Percentiles rank a stretch among this genome's conserved stretches.
These are phyloP conservation scores for Thraustotheca clavata DNA, from an alignment of 352 stramenopile species.

Conservation along the genomic window DNA sequence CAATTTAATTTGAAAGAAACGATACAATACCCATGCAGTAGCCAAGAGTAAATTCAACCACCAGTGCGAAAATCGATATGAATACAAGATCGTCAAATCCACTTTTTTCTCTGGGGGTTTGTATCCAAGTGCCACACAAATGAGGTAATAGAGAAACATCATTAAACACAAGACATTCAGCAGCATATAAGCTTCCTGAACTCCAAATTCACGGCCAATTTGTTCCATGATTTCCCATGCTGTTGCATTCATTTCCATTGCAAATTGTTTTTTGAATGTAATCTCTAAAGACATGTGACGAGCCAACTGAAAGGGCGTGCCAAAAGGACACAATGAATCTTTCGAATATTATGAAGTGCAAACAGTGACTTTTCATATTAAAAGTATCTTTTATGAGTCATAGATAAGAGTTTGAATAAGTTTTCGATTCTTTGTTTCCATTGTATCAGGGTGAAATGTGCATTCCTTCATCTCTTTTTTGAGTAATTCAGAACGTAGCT, in stretches of 20 bases:
- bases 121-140: conserved; percentile 1
- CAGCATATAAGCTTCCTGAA: conserved; percentile 19
- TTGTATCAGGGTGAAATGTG: conserved; percentile 61
- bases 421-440: conserved; percentile 45
- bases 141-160: conserved; percentile 18
- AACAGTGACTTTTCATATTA: too few relatives aligned
- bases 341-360: too few relatives aligned
- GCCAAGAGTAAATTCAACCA: conserved; percentile 10
- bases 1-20: conserved; percentile 5
- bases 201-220: background rate
- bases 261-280: background rate
- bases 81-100: background rate
- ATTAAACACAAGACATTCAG: conserved; percentile 17
- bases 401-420: conserved; percentile 34
- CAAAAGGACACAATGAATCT: too few relatives aligned
- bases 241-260: conserved; percentile 8
- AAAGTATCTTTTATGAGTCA: too few relatives aligned
- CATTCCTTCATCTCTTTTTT: conserved; percentile 46
- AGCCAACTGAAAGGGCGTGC: background rate
- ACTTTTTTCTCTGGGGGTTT: conserved; percentile 11
- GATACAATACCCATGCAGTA: background rate
- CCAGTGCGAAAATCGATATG: conserved; percentile 20
- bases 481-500: background rate
- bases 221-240: conserved; percentile 3
- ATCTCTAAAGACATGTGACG: background rate